Percentiles rank a stretch among this genome's conserved stretches.
phyloP scores from a whole-genome alignment of 2,329 filamentous ascomycete species.

The Aspergillus sp. region DNA sequence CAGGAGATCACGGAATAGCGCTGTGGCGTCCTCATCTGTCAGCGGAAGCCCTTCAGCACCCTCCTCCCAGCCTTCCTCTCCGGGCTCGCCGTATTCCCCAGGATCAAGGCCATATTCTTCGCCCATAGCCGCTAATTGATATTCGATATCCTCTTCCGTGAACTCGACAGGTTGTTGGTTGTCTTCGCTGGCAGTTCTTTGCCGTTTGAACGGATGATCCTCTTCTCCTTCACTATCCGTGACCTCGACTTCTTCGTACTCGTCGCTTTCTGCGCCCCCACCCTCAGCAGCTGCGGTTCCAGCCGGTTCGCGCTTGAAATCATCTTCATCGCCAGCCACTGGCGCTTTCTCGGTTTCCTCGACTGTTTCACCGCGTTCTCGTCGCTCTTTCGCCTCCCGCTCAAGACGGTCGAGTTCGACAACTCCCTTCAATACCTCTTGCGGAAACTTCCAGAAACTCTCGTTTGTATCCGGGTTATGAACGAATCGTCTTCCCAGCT shows the following conservation, averaged over 20 bases:
- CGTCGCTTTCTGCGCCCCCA: conserved; percentile 59
- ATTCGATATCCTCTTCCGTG: conserved; percentile 90
- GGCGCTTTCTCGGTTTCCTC: conserved; percentile 19
- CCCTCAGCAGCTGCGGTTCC: conserved; percentile 29
- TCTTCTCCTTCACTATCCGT: conserved; percentile 58
- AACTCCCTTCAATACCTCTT: conserved; percentile 75
- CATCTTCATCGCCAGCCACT: conserved; percentile 10
- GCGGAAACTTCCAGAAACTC: conserved; percentile 93
- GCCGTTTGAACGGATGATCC: conserved; percentile 54
- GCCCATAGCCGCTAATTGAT: conserved; percentile 86
- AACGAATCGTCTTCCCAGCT: conserved; percentile 82
- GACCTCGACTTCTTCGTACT: conserved; percentile 77
- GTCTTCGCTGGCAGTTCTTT: conserved; percentile 54
- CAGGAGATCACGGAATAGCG: conserved; percentile 81
- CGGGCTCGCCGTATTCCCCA: conserved; percentile 69
- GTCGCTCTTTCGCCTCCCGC: conserved; percentile 56
- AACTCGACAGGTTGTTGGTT: conserved; percentile 66
- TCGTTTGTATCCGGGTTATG: conserved; percentile 83
- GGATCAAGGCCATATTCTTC: conserved; percentile 77
- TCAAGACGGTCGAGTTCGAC: conserved; percentile 69
- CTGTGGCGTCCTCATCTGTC: conserved; percentile 71
- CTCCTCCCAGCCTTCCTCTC: conserved; percentile 62
- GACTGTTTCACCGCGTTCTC: background rate
- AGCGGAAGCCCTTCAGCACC: conserved; percentile 69
- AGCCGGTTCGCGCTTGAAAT: conserved; percentile 10